Base-by-base conservation (phyloP, 2,329 filamentous ascomycete species). In the Diaporthe nobilis region DNA sequence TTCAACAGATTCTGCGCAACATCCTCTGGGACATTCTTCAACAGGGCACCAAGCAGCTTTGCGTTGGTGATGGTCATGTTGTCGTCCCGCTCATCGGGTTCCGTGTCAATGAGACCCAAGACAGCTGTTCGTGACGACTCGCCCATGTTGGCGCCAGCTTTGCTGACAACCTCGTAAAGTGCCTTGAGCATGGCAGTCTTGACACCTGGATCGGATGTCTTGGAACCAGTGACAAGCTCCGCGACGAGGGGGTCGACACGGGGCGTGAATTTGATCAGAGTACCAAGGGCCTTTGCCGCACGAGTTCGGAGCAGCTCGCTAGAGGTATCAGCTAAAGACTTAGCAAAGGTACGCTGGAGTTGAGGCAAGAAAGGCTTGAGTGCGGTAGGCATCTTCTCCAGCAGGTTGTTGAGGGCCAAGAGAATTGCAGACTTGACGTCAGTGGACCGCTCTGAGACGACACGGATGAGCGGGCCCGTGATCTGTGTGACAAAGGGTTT, bases 401-500 rank as follows among this genome's bases (percentile, higher is more conserved):
- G 88, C 42, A 99, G 87, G 80, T 97, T 98, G 87, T 98, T 98
- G 79, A 99, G 91, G 0, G 97, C 98, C 72, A 97, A 90, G 77
- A 99, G 88, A 83, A 99, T 98, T 57, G 97, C 97, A 77, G 95
- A 94, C 86, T 98, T 98, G 84, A 99, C 95, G 71, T 99, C 97
- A 3, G 95, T 95, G 3, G 97, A 98, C 77, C 96, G 92, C 84
- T 99, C 97, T 7, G 97, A 98, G 25, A 99, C 96, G 31, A 98
- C 96, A 90, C 97, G 94, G 84, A 99, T 99, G 72, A 99, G 91
- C 31, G 97, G 97, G 82, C 97, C 97, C 7, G 97, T 98, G 80
- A 99, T 98, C 82, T 98, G 96, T 42, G 96, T 98, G 76, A 99
- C 97, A 81, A 97, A 98, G 10, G 96, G 95, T 85, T 97, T 97